Evolutionary conservation across 2,329 filamentous ascomycete genomes (phyloP), one percentile per base, ranked within the genome.

Genomic region (Diaporthe humulicola): DNA sequence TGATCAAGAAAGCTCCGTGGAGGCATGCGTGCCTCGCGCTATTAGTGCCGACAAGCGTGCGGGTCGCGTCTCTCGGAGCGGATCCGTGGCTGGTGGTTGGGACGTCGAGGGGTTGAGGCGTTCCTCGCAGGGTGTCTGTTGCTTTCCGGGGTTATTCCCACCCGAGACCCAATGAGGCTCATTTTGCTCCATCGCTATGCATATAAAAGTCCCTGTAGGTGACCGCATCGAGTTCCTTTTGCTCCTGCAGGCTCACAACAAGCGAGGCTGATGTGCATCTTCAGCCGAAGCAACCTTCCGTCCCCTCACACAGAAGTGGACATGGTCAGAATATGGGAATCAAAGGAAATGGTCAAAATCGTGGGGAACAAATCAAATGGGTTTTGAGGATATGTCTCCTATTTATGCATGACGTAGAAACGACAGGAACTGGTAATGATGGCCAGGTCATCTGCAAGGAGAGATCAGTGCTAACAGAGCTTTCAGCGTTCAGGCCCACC

Each of bases 151-250:
- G 61, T 38, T 25, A 25, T 52, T 36, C 25, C 22, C 7, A 30
- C 61, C 30, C 61, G 22, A 67, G 30, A 36, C 42, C 45, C 45
- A 38, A 67, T 38, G 45, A n/a, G 45, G 42, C 17, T 12, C 3
- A 42, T 19, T 38, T 1, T 57, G 36, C 58, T 52, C 61, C 61
- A 67, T 38, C 30, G 15, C 50, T 10, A 12, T 67, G 61, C 61
- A 38, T 66, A n/a, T 25, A 67, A 67, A 50, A 67, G 30, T 67
- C 42, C 61, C 42, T 67, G 30, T 38, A n/a, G 30, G 45, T 67
- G 61, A 67, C 61, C 42, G 45, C 61, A 67, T 67, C 45, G n/a
- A 14, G 14, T 52, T 52, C 61, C 64, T 25, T 52, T 28, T 52
- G 6, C 45, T 67, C 45, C 48, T 38, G 45, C 33, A 36, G 45